Conservation (phyloP, 352 stramenopile species). For the Pythium biforme region DNA sequence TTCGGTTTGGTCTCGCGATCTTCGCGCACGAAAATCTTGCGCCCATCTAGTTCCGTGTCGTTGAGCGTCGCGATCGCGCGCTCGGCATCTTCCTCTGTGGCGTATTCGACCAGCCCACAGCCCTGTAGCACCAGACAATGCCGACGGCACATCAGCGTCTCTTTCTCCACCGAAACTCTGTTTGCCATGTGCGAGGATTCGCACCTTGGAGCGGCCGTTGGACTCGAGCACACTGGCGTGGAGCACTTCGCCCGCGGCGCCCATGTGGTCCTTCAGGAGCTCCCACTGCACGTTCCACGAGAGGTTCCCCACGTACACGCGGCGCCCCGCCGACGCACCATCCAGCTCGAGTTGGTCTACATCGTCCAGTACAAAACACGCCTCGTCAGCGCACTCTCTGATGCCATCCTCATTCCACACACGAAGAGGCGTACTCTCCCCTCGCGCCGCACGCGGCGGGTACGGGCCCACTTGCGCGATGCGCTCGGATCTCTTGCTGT, state of each 20-base stretch:
- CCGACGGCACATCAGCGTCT: no score
- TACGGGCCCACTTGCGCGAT: constrained; percentile 62
- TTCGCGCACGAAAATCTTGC: constrained; percentile 94
- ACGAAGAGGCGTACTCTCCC: constrained; percentile 23
- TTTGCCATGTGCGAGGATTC: constrained; percentile 12
- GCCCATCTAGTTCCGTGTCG: constrained; percentile 90
- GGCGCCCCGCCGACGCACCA: constrained; percentile 32
- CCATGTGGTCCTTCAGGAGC: constrained; percentile 85
- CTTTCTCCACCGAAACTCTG: no score
- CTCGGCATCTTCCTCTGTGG: constrained; percentile 69
- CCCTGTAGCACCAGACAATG: no score
- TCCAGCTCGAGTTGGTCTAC: neutral
- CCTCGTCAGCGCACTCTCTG: constrained; percentile 6
- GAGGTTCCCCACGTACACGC: constrained; percentile 86
- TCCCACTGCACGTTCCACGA: constrained; percentile 83
- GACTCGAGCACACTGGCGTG: constrained; percentile 61
- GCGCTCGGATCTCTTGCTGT: constrained; percentile 62
- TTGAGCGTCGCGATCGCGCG: constrained; percentile 87
- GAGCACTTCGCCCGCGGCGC: constrained; percentile 61
- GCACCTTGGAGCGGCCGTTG: constrained; percentile 76
- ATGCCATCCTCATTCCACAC: constrained; percentile 9
- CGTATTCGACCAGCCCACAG: constrained; percentile 94
- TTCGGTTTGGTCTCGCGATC: constrained; percentile 76
- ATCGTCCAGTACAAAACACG: no score
- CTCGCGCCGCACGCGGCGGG: constrained; percentile 25